A percentile compares a stretch with the other conserved stretches of the same genome.
Evolutionary conservation across 2,329 filamentous ascomycete genomes (phyloP).

Genomic region (Colletotrichum sp.): DNA sequence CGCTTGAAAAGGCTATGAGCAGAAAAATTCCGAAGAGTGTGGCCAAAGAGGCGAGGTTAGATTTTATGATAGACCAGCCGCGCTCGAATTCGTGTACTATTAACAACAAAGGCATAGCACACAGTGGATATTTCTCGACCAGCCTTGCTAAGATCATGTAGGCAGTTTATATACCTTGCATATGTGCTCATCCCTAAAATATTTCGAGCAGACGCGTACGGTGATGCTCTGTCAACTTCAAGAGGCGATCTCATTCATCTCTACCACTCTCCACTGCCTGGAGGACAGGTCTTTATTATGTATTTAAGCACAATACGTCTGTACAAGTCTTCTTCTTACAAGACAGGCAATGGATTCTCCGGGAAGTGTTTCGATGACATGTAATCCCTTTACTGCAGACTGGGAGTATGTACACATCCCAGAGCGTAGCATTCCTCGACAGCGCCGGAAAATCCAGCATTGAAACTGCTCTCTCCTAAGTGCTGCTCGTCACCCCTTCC

Average conservation of each 20-base stretch:
- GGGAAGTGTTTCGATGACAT: background rate
- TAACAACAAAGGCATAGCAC: too few relatives aligned
- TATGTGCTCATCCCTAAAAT: rapidly evolving
- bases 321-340: rapidly evolving
- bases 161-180: background rate
- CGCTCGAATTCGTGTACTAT: background rate
- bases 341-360: background rate
- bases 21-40: too few relatives aligned
- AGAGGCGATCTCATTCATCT: too few relatives aligned
- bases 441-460: rapidly evolving
- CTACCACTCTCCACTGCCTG: background rate
- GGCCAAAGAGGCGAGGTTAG: too few relatives aligned
- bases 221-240: background rate
- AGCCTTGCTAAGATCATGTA: background rate
- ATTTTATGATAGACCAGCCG: background rate
- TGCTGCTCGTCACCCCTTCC: rapidly evolving
- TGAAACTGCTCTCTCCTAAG: rapidly evolving
- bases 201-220: background rate
- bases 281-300: rapidly evolving
- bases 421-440: too few relatives aligned
- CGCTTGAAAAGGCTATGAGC: too few relatives aligned
- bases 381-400: background rate
- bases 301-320: rapidly evolving
- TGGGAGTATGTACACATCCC: rapidly evolving
- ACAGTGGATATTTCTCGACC: rapidly evolving